Conservation (phyloP, 495 filamentous ascomycete species). For the Penicillium paradoxum region DNA sequence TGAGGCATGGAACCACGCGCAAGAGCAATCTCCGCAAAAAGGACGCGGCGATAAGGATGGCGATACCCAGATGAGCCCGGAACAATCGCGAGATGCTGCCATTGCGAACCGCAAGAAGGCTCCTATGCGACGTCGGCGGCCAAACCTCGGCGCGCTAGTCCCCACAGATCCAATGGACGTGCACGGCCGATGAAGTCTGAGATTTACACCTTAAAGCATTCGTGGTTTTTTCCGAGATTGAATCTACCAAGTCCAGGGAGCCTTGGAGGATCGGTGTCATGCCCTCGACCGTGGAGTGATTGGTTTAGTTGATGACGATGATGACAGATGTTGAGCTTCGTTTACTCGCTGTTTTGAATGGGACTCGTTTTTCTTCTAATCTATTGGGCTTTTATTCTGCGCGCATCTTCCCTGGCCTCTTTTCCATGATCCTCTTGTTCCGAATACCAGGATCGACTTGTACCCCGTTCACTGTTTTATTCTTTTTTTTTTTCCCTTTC, state of each 20-base stretch:
- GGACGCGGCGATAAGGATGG: slow-evolving; percentile 44
- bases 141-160: slow-evolving; percentile 15
- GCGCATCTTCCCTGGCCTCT: background rate
- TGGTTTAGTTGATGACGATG: slow-evolving; percentile 11
- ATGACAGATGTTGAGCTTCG: slow-evolving; percentile 16
- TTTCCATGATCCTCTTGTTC: background rate
- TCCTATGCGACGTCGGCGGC: slow-evolving; percentile 45
- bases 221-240: background rate
- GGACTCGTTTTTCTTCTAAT: slow-evolving; percentile 11
- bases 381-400: background rate
- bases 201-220: background rate
- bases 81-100: slow-evolving; percentile 29
- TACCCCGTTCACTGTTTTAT: background rate
- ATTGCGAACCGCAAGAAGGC: slow-evolving; percentile 49
- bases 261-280: background rate
- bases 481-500: background rate
- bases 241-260: slow-evolving; percentile 3
- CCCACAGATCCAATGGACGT: slow-evolving; percentile 34
- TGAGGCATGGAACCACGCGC: slow-evolving; percentile 46
- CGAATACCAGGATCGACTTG: background rate
- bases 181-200: slow-evolving; percentile 27
- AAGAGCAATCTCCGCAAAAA: slow-evolving; percentile 29
- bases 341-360: slow-evolving; percentile 14
- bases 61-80: slow-evolving; percentile 37
- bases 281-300: background rate